phyloP scores from a whole-genome alignment of 306 rosid species.

The Castanea sativa region DNA sequence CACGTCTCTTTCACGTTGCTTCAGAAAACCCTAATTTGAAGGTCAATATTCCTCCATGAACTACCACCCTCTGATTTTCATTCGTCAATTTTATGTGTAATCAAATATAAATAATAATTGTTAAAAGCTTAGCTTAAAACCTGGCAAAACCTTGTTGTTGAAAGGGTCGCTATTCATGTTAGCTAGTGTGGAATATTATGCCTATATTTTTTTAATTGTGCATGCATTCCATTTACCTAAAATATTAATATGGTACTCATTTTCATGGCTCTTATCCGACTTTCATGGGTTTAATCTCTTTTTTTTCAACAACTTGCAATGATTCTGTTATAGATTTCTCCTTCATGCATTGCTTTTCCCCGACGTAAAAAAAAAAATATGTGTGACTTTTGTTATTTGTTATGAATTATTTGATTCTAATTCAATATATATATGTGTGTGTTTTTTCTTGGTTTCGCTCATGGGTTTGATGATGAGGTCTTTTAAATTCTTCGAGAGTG shows the following conservation, averaged over 20 bases:
- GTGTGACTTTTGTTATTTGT: background rate
- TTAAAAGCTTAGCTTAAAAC: conserved; percentile 5
- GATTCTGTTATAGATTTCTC: conserved; percentile 30
- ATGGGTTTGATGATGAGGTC: conserved; percentile 37
- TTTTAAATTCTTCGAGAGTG: conserved; percentile 44
- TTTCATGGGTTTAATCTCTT: background rate
- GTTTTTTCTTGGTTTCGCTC: conserved; percentile 1
- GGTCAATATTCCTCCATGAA: conserved; percentile 48
- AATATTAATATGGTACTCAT: conserved; percentile 1
- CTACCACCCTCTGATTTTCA: conserved; percentile 36
- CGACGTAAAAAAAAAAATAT: conserved; percentile 8
- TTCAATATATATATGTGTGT: conserved; percentile 11
- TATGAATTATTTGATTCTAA: conserved; percentile 4
- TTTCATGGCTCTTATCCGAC: conserved; percentile 24
- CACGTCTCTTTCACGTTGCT: conserved; percentile 84
- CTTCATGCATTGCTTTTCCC: conserved; percentile 38
- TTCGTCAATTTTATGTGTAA: background rate
- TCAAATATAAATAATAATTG: background rate
- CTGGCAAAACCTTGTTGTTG: conserved; percentile 10
- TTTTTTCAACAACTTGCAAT: conserved; percentile 22
- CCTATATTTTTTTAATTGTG: conserved; percentile 25
- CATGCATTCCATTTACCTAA: conserved; percentile 46
- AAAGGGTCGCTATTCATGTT: background rate
- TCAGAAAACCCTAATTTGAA: conserved; percentile 35
- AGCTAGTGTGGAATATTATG: conserved; percentile 7